Evolutionary conservation across 2,329 filamentous ascomycete genomes (phyloP).

Genomic region (Fusarium zealandicum): DNA sequence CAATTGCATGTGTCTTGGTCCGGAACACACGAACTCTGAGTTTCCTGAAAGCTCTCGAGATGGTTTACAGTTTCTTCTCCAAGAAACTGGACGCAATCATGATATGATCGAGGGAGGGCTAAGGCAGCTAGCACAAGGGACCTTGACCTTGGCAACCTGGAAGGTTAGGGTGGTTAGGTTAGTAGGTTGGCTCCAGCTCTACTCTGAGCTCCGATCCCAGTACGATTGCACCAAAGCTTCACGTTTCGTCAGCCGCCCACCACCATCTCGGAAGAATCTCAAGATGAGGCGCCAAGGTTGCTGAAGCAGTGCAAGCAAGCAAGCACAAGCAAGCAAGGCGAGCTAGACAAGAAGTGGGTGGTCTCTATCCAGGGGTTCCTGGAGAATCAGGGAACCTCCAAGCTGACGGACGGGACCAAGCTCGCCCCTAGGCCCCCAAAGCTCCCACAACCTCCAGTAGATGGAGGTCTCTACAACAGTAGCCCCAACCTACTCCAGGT

Average conservation of each 20-base stretch:
- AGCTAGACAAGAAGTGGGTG: conserved; percentile 3
- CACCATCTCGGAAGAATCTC: conserved; percentile 25
- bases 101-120: conserved; percentile 34
- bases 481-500: no score
- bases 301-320: conserved; percentile 1
- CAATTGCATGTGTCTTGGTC: conserved; percentile 14
- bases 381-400: conserved; percentile 6
- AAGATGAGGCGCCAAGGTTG: conserved; percentile 33
- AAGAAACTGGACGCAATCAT: conserved; percentile 16
- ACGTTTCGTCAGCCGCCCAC: conserved; percentile 29
- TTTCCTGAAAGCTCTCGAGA: conserved; percentile 20
- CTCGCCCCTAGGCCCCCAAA: not conserved
- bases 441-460: no score
- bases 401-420: conserved; percentile 1
- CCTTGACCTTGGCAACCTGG: conserved; percentile 3
- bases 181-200: no score
- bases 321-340: no score
- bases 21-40: conserved; percentile 30
- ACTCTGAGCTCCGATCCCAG: conserved; percentile 22
- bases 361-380: conserved; percentile 1
- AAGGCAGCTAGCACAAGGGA: conserved; percentile 27
- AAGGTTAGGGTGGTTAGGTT: no score
- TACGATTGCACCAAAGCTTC: conserved; percentile 28
- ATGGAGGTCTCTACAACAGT: not conserved
- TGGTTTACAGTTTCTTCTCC: not conserved